Base-by-base conservation (phyloP, 306 rosid genomes). In the Luffa aegyptiaca region DNA sequence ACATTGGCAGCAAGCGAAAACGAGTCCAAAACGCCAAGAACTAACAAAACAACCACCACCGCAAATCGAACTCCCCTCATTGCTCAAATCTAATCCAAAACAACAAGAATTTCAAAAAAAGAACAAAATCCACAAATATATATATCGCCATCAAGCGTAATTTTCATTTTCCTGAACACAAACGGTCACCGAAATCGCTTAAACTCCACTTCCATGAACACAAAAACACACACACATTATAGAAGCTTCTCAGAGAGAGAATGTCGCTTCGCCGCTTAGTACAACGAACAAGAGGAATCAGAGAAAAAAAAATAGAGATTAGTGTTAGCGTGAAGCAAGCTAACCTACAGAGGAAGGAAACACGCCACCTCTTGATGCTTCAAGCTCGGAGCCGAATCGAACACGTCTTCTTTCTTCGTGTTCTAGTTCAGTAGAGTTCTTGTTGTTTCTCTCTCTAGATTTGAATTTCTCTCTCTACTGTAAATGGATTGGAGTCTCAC, bases 1-100 rank as follows among this genome's bases (percentile, higher is more conserved):
- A 95, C 97, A 76, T 87, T 91, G 73, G 85, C 76, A 2, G 89
- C 85, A 82, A 85, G 84, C 52, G 88, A 83, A 52, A 78, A 17
- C 79, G 83, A 61, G 1, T 76, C 83, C 77, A 90, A 17, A 81
- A 83, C 78, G 12, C 87, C 75, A 16, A 93, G 63, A 79, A 90
- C 42, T 86, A 86, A 81, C 58, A 81, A 31, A 72, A 86, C 75
- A 80, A 86, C 75, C 77, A 79, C 64, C 2, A 79, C 78, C 53
- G 81, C 56, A 79, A 83, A 53, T 72, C 39, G 84, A 7, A 80
- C 77, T 65, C 55, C 81, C 84, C 69, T 84, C 98, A 92, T 92
- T 49, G 84, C 42, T 51, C 14, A 63, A 65, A 80, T 65, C 46
- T 45, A 46, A 31, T 49, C 42, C 42, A 46, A 46, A 46, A 65